Evolutionary conservation across 2,329 filamentous ascomycete genomes (phyloP), one percentile per base, ranked within the genome.

Genomic region (Talaromyces sp.): DNA sequence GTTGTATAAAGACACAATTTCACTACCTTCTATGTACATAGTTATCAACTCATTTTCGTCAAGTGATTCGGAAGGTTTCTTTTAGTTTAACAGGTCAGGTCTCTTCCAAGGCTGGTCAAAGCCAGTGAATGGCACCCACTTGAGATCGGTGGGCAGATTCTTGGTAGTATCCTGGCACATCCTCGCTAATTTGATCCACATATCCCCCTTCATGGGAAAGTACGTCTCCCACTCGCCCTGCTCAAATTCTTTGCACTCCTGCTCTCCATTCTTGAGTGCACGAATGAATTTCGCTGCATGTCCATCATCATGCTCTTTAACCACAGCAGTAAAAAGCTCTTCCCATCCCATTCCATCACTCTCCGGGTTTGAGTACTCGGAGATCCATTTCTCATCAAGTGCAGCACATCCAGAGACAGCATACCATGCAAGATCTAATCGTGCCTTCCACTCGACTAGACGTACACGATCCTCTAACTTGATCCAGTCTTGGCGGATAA

Each of bases 231-330:
- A 13, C 8, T 68, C 61, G 3, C 59, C 67, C 13, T 67, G 11
- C 56, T 72, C 70, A 34, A 68, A 74, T 7, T 7, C 22, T 47
- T 49, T 61, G 4, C 38, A 13, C 53, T 67, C 64, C 19, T 72
- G 61, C 62, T 76, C 68, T 5, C 72, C 77, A 63, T 73, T 74
- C 67, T 75, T 75, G 53, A 76, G 34, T 0, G 76, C 76, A 2
- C 77, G 70, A 5, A 77, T 64, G 38, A 77, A 73, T 69, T 79
- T 79, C 38, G 70, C 73, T 0, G 71, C 70, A 67, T 79, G 77
- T 0, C 76, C 76, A 47, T 79, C 77, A 53, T 79, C 77, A 51
- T 74, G 71, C 15, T 63, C 38, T 10, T 65, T 54, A 19, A 60
- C 70, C 6, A 75, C 68, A 1, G 58, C 71, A 0, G 40, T 13